Evolutionary conservation across 2,329 filamentous ascomycete species (phyloP).

Genomic region (Fusarium floridanum): DNA sequence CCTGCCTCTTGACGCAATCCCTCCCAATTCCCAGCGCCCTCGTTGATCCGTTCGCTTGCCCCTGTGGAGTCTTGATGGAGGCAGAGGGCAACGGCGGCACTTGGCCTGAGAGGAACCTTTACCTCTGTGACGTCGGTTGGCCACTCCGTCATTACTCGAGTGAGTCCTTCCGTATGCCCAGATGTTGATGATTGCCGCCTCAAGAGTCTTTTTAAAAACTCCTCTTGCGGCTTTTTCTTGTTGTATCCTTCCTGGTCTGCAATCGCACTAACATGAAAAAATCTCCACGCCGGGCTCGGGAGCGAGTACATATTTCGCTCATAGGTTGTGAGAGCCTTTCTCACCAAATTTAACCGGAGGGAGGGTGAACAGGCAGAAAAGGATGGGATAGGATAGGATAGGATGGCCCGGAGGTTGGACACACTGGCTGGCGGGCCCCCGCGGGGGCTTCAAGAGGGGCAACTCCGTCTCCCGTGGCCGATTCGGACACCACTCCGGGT

Average conservation of each 20-base stretch:
- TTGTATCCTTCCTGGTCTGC: not conserved
- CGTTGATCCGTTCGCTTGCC: constrained; percentile 24
- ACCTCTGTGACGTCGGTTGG: constrained; percentile 42
- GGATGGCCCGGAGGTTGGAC: constrained; percentile 20
- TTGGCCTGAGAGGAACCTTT: constrained; percentile 29
- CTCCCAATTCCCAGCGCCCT: constrained; percentile 15
- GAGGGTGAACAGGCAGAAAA: constrained; percentile 35
- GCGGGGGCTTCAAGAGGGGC: constrained; percentile 37
- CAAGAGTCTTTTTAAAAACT: constrained; percentile 7
- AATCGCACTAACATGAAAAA: constrained; percentile 7
- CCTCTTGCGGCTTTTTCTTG: constrained; percentile 10
- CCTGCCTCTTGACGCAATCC: constrained; percentile 9
- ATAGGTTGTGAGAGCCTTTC: constrained; percentile 21
- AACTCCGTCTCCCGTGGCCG: constrained; percentile 32
- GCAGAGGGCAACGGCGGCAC: constrained; percentile 26
- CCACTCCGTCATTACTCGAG: constrained; percentile 31
- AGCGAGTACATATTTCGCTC: constrained; percentile 34
- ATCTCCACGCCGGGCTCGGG: constrained; percentile 17
- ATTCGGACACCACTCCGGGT: constrained; percentile 35
- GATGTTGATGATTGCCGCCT: constrained; percentile 12
- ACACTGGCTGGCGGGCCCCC: constrained; percentile 34
- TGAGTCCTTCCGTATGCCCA: constrained; percentile 3
- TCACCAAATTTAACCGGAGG: constrained; percentile 38
- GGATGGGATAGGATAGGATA: not conserved
- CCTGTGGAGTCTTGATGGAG: constrained; percentile 31